Evolutionary conservation across 768 basidiomycete genomes (phyloP), one percentile per base, ranked within the genome.

Genomic region (Tylopilus subfusipes): DNA sequence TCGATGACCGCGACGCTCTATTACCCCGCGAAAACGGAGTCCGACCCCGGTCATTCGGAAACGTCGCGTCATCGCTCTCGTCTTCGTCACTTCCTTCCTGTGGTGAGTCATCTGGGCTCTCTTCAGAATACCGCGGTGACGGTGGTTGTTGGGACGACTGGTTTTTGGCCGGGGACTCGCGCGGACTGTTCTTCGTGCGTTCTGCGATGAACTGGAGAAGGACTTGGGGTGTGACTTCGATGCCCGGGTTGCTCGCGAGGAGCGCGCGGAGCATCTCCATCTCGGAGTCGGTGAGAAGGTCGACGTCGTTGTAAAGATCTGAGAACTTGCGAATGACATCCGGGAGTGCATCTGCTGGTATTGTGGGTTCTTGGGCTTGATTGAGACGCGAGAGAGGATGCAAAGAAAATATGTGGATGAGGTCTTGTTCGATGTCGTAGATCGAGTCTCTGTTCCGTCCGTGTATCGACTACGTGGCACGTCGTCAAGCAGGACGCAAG

Each of bases 371-470:
- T 49, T 81, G 82, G 19, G 76, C 71, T 21, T 83, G 79, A 64
- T 84, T 84, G 50, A 74, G 63, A 65, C 81, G 78, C 36, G 81
- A 80, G 43, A 81, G 72, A 12, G 84, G 82, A 63, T 91, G 87
- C 31, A 80, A 75, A 52, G 76, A 73, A 66, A 92, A 90, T 57
- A 92, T 81, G 51, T 78, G 76, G 67, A 82, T 68, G 30, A 91
- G 81, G 63, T 85, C 80, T 58, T 79, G 76, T 66, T 90, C 83
- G 54, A 91, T 84, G 72, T 85, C 83, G 50, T 76, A 78, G 42
- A 89, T 77, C 39, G 86, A 88, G 66, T 88, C 82, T 66, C 86
- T 79, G 71, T 79, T 82, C 56, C 88, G 78, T 52, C 85, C 86
- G 56, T 73, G 70, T 30, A 66, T 63, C 56, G 71, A 68, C 70